Evolutionary conservation across 2,329 filamentous ascomycete species (phyloP), one percentile per base, ranked within the genome.

Genomic region (Amesomyces nigricolor): DNA sequence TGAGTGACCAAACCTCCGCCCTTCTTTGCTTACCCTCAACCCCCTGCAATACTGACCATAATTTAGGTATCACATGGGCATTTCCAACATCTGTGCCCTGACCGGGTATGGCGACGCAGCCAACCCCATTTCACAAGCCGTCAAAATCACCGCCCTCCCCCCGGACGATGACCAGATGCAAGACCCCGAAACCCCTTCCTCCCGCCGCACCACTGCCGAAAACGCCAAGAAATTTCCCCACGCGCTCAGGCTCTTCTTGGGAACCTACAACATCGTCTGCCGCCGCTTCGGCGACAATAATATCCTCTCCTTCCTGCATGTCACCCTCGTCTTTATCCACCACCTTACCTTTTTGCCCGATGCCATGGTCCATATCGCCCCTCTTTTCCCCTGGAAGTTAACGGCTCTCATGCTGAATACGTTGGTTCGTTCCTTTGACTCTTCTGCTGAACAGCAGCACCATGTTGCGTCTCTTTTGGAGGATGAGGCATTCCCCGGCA

Each of bases 251-350:
- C 71, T 85, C 37, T 70, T 72, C 1, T 69, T 72, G 35, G 65
- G 70, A 2, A 80, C 75, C 0, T 74, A 78, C 39, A 61, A 68
- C 3, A 66, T 80, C 1, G 73, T 80, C 1, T 72, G 85, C 7
- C 67, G 69, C 2, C 74, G 82, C 0, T 73, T 77, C 29, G 78
- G 77, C 0, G 83, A 87, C 44, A 71, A 75, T 2, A 83, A 84
- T 58, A 77, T 82, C 2, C 71, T 87, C 1, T 78, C 84, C 0
- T 87, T 82, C 63, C 63, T 87, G 0, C 85, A 89, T 60, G 76
- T 82, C 0, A 76, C 78, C 4, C 70, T 89, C 26, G 77, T 80
- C 0, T 88, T 87, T 61, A 65, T 88, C 7, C 63, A 70, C 2
- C 72, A 76, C 26, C 65, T 83, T 46, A 69, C 72, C 1, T 65